These are phyloP conservation scores for Paracorniculantispora psalliotae DNA, from an alignment of 2,329 filamentous ascomycete species.

Conservation along the genomic window DNA sequence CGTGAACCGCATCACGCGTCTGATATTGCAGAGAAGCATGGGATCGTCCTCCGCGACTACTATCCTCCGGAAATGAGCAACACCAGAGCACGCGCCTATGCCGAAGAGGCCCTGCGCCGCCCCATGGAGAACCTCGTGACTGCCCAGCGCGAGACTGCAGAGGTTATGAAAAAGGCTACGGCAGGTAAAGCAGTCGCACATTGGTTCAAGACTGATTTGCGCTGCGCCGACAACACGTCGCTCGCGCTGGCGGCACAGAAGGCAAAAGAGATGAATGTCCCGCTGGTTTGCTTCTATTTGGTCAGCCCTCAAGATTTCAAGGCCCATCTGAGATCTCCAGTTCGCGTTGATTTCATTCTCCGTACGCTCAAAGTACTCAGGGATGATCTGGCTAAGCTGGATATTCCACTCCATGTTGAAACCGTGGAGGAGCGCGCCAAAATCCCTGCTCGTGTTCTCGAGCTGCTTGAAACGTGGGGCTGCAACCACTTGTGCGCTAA, in stretches of 20 bases:
- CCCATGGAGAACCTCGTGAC: conserved; percentile 65
- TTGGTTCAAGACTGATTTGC: conserved; percentile 86
- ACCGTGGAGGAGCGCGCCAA: conserved; percentile 61
- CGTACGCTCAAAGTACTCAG: conserved; percentile 63
- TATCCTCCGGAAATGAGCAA: conserved; percentile 87
- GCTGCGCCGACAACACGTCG: conserved; percentile 67
- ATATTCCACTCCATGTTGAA: conserved; percentile 75
- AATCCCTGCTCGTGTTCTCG: conserved; percentile 56
- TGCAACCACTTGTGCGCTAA: conserved; percentile 75
- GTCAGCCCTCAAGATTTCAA: conserved; percentile 79
- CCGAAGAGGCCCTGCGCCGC: conserved; percentile 59
- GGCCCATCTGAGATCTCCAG: conserved; percentile 69
- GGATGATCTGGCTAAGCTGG: conserved; percentile 59
- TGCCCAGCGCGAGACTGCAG: conserved; percentile 50
- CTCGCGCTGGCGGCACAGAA: conserved; percentile 60
- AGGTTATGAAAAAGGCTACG: conserved; percentile 32
- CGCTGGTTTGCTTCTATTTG: conserved; percentile 72
- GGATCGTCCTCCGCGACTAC: conserved; percentile 66
- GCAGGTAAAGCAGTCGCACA: conserved; percentile 61
- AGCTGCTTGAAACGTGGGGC: conserved; percentile 66
- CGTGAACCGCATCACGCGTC: conserved; percentile 43
- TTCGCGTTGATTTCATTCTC: conserved; percentile 76
- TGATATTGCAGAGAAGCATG: conserved; percentile 46
- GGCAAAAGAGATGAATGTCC: conserved; percentile 63
- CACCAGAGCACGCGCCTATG: conserved; percentile 69